Evolutionary conservation across 148 eudicot species (phyloP).

Genomic region (Arctostaphylos glauca): DNA sequence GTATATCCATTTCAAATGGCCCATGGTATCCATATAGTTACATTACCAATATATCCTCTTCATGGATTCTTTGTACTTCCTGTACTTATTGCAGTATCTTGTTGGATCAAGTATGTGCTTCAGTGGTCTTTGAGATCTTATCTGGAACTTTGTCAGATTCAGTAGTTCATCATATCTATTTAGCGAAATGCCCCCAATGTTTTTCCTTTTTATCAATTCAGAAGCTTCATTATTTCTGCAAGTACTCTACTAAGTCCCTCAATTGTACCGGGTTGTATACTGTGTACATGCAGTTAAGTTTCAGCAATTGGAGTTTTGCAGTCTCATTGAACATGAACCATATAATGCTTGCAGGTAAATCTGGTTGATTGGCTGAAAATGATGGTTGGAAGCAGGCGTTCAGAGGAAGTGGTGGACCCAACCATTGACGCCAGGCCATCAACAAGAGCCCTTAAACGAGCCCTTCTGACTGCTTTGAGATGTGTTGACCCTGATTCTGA

Average conservation of each 20-base stretch:
- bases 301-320: background rate
- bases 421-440: constrained; percentile 56
- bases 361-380: constrained; percentile 74
- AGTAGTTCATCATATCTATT: background rate
- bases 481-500: constrained; percentile 71
- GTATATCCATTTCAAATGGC: background rate
- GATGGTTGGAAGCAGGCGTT: constrained; percentile 76
- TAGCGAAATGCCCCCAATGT: background rate
- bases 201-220: too few species aligned
- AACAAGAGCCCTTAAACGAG: constrained; percentile 59
- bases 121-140: background rate
- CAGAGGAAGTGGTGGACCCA: constrained; percentile 69
- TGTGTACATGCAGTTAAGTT: background rate
- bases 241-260: background rate
- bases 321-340: background rate
- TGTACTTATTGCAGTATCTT: background rate
- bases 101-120: background rate
- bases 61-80: background rate
- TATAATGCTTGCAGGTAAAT: constrained; percentile 47
- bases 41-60: background rate
- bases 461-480: constrained; percentile 63
- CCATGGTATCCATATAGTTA: background rate
- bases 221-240: background rate
- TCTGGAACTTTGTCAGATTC: background rate
- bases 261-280: background rate